A percentile compares a stretch with the other conserved stretches of the same genome.
Evolutionary conservation across 1,139 yeast species (phyloP).

Genomic region (Taphrina deformans): DNA sequence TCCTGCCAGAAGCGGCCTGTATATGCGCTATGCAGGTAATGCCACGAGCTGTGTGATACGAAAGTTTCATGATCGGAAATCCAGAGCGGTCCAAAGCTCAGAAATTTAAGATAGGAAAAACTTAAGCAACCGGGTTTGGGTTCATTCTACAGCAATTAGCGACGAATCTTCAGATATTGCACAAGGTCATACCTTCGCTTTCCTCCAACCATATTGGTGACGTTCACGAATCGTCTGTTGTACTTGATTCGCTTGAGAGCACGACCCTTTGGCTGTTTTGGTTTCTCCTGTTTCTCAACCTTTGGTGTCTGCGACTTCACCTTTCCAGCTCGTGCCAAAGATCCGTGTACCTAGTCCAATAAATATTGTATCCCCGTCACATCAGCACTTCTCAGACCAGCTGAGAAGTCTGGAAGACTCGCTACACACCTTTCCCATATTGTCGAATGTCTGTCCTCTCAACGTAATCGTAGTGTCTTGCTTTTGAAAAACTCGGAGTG

Average conservation of each 20-base stretch:
- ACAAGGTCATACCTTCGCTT: constrained; percentile 68
- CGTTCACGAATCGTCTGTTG: constrained; percentile 99
- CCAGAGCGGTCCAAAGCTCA: no score
- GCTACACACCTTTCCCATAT: constrained; percentile 25
- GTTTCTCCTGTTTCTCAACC: constrained; percentile 81
- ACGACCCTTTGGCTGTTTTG: constrained; percentile 78
- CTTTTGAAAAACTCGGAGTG: background rate
- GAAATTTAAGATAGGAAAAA: background rate
- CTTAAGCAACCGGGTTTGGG: constrained; percentile 16
- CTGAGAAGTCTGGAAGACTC: constrained; percentile 28
- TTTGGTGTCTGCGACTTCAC: constrained; percentile 98
- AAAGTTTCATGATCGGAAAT: no score
- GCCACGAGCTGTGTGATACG: no score
- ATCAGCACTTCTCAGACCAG: constrained; percentile 12
- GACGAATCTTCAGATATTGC: no score
- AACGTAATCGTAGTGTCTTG: background rate
- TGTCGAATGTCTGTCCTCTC: constrained; percentile 20
- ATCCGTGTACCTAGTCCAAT: constrained; percentile 85
- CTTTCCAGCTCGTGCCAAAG: constrained; percentile 99
- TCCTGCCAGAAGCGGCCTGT: background rate
- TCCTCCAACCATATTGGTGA: constrained; percentile 88
- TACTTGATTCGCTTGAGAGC: constrained; percentile 97
- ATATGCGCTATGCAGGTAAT: background rate
- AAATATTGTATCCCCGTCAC: constrained; percentile 24
- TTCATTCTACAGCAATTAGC: constrained; percentile 19